A percentile compares a stretch with the other conserved stretches of the same genome.
Conservation (phyloP, 305 asterid species). For the Solanum hybrid region DNA sequence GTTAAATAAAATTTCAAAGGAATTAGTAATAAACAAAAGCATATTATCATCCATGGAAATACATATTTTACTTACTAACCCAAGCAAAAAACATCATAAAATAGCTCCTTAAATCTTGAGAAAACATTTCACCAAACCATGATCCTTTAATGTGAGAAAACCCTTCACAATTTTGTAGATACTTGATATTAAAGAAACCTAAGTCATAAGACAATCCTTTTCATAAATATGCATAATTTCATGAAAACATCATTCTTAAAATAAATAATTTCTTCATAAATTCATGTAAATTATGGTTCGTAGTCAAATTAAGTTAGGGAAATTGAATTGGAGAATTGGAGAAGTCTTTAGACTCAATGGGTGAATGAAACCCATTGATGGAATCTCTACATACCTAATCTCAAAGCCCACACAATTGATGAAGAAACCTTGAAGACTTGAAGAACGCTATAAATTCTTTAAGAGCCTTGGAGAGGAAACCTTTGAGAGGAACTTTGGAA, state of each 20-base stretch:
- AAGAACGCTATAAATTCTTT: no score
- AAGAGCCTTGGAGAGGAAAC: no score
- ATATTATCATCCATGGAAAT: not conserved
- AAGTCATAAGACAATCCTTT: not conserved
- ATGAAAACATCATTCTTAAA: not conserved
- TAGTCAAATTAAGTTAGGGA: not conserved
- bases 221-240: not conserved
- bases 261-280: not conserved
- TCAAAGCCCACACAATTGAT: no score
- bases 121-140: not conserved
- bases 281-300: not conserved
- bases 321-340: not conserved
- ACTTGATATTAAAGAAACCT: not conserved
- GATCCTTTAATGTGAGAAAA: not conserved
- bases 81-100: not conserved
- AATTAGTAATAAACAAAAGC: not conserved
- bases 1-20: not conserved
- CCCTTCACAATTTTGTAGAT: not conserved
- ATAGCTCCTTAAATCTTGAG: not conserved
- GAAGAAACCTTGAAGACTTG: no score
- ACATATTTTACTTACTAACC: not conserved
- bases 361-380: no score
- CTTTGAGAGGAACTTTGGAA: not conserved
- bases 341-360: no score
- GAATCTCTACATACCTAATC: no score